Percentiles rank a stretch among this genome's conserved stretches.
Conservation (phyloP, 495 filamentous ascomycete species). For the Penicillium canescens region DNA sequence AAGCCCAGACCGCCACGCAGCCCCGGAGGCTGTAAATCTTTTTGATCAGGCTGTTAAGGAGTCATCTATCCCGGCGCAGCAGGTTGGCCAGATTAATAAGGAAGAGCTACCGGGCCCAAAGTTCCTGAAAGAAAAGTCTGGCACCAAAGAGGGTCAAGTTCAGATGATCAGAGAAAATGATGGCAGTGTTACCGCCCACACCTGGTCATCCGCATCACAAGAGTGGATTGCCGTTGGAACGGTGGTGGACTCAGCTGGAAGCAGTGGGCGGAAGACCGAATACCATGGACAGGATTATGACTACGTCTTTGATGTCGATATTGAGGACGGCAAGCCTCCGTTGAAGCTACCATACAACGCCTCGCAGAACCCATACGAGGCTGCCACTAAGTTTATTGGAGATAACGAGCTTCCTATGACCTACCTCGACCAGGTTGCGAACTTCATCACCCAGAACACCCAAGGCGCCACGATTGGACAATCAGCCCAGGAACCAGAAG, state of each 20-base stretch:
- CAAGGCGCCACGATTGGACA: slow-evolving; percentile 79
- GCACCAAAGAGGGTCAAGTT: slow-evolving; percentile 91
- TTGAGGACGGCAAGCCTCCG: slow-evolving; percentile 91
- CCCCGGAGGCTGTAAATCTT: slow-evolving; percentile 52
- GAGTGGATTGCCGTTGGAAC: slow-evolving; percentile 89
- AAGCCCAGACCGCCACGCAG: slow-evolving; percentile 67
- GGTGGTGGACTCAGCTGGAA: slow-evolving; percentile 86
- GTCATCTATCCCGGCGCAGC: slow-evolving; percentile 84
- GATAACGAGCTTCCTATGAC: slow-evolving; percentile 88
- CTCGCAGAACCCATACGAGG: slow-evolving; percentile 89
- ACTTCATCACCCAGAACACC: slow-evolving; percentile 90
- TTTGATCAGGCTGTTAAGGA: slow-evolving; percentile 81
- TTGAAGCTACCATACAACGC: slow-evolving; percentile 93
- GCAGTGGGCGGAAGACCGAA: slow-evolving; percentile 69
- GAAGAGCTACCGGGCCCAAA: slow-evolving; percentile 84
- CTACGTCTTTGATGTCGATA: slow-evolving; percentile 97
- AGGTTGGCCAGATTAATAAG: slow-evolving; percentile 80
- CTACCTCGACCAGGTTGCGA: slow-evolving; percentile 90
- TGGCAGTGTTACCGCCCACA: slow-evolving; percentile 76
- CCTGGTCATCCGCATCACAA: slow-evolving; percentile 67
- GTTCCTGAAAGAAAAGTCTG: slow-evolving; percentile 74
- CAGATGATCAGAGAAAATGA: slow-evolving; percentile 83
- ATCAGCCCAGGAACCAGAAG: slow-evolving; percentile 40
- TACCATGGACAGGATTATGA: slow-evolving; percentile 91
- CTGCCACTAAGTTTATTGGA: slow-evolving; percentile 86